Conservation (phyloP, 805 yeast species). For the Wickerhamomyces rabaulensis region DNA sequence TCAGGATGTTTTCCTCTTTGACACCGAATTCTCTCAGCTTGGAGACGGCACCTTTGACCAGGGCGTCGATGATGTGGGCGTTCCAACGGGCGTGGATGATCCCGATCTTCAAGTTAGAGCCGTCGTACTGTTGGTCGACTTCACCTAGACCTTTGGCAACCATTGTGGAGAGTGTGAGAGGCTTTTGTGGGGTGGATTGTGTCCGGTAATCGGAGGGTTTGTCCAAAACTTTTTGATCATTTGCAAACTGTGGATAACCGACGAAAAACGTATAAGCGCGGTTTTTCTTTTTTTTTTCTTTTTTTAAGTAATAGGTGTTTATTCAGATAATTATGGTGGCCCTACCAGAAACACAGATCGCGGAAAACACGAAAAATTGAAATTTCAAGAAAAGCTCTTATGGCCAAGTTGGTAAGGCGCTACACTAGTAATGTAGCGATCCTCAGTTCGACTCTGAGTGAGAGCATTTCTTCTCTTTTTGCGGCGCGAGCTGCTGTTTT, state of each 20-base stretch:
- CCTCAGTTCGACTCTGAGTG: constrained; percentile 74
- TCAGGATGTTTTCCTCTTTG: constrained; percentile 62
- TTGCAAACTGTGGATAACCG: too few species aligned
- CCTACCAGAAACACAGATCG: not conserved
- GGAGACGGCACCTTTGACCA: constrained; percentile 71
- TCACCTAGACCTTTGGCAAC: constrained; percentile 80
- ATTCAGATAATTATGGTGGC: too few species aligned
- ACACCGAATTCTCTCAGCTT: constrained; percentile 66
- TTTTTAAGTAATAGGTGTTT: too few species aligned
- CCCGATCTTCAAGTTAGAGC: constrained; percentile 64
- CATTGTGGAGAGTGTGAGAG: constrained; percentile 43
- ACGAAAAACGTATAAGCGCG: too few species aligned
- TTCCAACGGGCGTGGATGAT: constrained; percentile 98
- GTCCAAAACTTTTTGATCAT: too few species aligned
- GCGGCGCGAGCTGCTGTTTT: too few species aligned
- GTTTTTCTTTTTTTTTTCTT: too few species aligned
- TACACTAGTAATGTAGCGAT: constrained; percentile 81
- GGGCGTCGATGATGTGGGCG: constrained; percentile 62
- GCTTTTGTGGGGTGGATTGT: too few species aligned
- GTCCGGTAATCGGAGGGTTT: too few species aligned
- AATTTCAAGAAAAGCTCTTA: constrained; percentile 31
- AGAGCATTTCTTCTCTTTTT: constrained; percentile 36
- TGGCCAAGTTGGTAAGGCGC: constrained; percentile 75
- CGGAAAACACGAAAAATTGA: not conserved
- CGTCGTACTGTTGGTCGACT: constrained; percentile 65